Evolutionary conservation across 2,329 filamentous ascomycete genomes (phyloP), one percentile per base, ranked within the genome.

Genomic region (Fonsecaea multimorphosa): DNA sequence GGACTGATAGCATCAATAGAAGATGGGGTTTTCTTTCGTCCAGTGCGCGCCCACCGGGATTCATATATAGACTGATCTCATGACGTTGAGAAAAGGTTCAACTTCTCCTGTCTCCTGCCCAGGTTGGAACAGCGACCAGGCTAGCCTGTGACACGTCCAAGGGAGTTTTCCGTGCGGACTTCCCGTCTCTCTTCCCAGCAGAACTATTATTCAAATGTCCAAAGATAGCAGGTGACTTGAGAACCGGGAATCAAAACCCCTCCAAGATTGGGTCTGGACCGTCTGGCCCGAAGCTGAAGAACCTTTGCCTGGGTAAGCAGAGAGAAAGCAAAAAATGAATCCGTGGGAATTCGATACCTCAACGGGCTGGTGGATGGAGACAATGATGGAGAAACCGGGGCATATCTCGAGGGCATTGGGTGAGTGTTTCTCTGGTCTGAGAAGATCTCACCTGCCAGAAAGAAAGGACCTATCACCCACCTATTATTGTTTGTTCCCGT

Each of bases 301-400:
- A 49, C 5, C 9, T 24, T 16, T 12, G 2, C 19, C 22, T 19
- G 8, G 38, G n/a, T 40, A 40, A 40, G 44, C 4, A 49, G 11
- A 19, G 2, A 24, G 31, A 46, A 44, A 49, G 4, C 9, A 4
- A 40, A 4, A 40, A 40, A 19, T 6, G 8, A 16, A 7, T 12
- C 16, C 38, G 12, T 9, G 19, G 64, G 64, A 62, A 24, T 49
- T 7, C 2, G 16, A 58, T 62, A 46, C 64, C 55, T 54, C 32
- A 58, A 61, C 16, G 22, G 65, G 65, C 40, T 67, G 65, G 65
- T 64, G 38, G 58, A 61, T 67, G 65, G 65, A 67, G 65, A 67
- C 7, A 22, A 12, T n/a, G 38, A 40, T 40, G 44, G 44, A 14
- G 44, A 24, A 40, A 22, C 14, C 3, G 8, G n/a, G 5, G 44